Evolutionary conservation across 2,329 filamentous ascomycete genomes (phyloP), one percentile per base, ranked within the genome.

Genomic region (Trichocomaceae sp.): DNA sequence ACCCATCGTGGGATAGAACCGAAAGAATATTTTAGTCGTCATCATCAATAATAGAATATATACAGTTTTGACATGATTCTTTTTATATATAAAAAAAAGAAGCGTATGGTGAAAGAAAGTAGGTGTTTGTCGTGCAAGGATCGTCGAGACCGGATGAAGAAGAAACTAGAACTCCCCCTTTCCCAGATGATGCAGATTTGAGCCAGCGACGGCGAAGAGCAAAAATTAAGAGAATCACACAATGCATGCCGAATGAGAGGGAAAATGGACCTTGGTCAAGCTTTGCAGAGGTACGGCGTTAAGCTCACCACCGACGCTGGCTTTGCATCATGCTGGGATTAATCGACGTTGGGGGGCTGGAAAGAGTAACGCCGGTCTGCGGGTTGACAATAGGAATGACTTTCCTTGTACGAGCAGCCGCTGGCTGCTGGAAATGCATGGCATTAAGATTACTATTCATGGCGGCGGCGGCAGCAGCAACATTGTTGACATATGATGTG

Each of bases 301-400:
- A n/a, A 42, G 53, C 57, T 72, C 63, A 74, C 71, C 72, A 74
- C 62, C 72, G 70, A 58, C 70, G 71, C 60, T 73, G 70, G 58
- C 67, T 64, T 76, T 84, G 83, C 77, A 82, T 80, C 75, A 83
- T 79, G 68, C 77, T 80, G 57, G 83, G 83, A 54, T 83, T 84
- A 66, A 85, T 80, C 61, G 81, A 84, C 59, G 86, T 86, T 23
- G 92, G 90, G 62, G 92, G 92, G 77, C 90, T 95, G 55, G 90
- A 85, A 78, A 96, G 86, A 67, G 84, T 83, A 71, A 90, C 84
- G 67, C 93, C 90, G 55, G 92, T 96, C 63, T 83, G 88, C 53
- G 93, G 93, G 79, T 99, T 95, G 74, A 97, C 89, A 71, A 99
- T 99, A 57, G 92, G 92, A 63, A 97, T 97, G 67, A 93, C 90